A percentile compares a stretch with the other conserved stretches of the same genome.
Conservation (phyloP, 441 rosid genomes). For the Hypseocharis bilobata region DNA sequence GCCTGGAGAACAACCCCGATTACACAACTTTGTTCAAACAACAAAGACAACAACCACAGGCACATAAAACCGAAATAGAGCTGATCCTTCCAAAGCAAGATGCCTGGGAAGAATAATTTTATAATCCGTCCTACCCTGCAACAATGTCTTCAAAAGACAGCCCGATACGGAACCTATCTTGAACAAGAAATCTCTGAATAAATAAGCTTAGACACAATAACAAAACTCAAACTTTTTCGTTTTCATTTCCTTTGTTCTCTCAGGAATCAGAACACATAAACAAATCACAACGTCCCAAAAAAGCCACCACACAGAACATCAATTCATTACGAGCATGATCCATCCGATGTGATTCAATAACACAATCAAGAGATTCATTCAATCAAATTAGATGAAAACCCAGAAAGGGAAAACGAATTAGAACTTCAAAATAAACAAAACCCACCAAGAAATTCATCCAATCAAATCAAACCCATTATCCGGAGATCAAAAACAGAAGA, state of each 20-base stretch:
- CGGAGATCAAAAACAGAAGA: not conserved
- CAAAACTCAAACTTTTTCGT: not conserved
- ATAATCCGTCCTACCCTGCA: not conserved
- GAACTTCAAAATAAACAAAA: not conserved
- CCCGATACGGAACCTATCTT: not conserved
- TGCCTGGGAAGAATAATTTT: not conserved
- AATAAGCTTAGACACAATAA: not conserved
- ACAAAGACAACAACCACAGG: not conserved
- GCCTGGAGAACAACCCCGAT: too few species aligned
- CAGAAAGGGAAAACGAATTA: not conserved
- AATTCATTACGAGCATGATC: not conserved
- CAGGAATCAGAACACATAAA: not conserved
- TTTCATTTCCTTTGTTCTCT: conserved; percentile 2
- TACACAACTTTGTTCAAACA: too few species aligned
- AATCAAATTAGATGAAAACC: not conserved
- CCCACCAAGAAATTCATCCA: not conserved
- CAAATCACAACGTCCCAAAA: not conserved
- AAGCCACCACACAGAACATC: not conserved
- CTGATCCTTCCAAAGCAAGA: not conserved
- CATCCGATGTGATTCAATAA: not conserved
- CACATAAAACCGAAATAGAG: not conserved
- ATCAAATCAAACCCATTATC: not conserved
- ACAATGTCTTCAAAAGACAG: too few species aligned
- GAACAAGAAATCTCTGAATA: not conserved
- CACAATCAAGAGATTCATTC: not conserved